phyloP scores from a whole-genome alignment of 352 stramenopile genomes.

The Globisporangium radiosum region DNA sequence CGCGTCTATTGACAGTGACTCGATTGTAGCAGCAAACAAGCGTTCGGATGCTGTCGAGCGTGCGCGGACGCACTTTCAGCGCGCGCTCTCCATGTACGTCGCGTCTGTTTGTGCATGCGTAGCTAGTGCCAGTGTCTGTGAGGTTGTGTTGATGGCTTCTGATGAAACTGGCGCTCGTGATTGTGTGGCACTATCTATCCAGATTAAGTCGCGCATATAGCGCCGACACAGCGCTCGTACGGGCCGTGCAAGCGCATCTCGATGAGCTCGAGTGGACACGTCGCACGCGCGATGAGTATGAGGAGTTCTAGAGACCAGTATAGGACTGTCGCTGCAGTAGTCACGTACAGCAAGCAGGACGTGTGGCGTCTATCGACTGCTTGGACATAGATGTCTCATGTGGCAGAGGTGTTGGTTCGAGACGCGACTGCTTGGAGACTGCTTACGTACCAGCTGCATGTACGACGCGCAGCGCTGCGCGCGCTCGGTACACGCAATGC shows the following conservation, averaged over 20 bases:
- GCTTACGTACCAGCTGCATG: no score
- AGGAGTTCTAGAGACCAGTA: no score
- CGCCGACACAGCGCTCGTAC: conserved; percentile 5
- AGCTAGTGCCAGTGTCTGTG: no score
- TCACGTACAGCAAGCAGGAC: no score
- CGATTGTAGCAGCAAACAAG: neutral
- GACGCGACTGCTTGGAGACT: no score
- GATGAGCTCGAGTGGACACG: conserved; percentile 4
- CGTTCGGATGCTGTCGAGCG: conserved; percentile 7
- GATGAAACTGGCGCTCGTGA: neutral
- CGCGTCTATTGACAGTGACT: neutral
- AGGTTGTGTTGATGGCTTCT: no score
- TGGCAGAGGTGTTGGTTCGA: no score
- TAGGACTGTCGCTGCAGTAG: no score
- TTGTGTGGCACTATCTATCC: neutral
- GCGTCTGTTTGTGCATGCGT: neutral
- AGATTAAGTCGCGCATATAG: conserved; percentile 9
- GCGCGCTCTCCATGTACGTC: conserved; percentile 32
- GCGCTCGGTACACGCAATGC: no score
- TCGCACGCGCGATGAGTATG: neutral
- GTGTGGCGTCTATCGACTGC: neutral
- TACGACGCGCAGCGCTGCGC: no score
- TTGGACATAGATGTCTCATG: no score
- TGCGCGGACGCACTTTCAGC: conserved; percentile 23
- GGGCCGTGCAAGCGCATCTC: conserved; percentile 2